Evolutionary conservation across 2,329 filamentous ascomycete genomes (phyloP).

Genomic region (Phyllosticta citriasiana): DNA sequence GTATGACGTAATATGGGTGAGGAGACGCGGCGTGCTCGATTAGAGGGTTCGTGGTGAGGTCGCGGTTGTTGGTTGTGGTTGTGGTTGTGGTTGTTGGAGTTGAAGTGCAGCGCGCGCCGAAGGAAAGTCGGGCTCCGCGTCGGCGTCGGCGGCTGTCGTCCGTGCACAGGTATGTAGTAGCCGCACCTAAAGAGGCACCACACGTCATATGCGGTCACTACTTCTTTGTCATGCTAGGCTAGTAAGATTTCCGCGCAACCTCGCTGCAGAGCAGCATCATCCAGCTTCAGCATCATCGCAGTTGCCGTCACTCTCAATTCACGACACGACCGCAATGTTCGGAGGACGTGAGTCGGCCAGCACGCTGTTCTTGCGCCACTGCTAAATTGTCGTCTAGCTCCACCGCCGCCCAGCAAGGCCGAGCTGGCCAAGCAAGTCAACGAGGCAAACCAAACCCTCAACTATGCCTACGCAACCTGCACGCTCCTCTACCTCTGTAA

Average conservation of each 20-base stretch:
- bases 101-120: not conserved
- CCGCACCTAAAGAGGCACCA: not conserved
- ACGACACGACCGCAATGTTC: constrained; percentile 42
- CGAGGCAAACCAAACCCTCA: constrained; percentile 57
- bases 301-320: not conserved
- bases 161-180: not conserved
- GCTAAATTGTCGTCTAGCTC: constrained; percentile 37
- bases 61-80: not conserved
- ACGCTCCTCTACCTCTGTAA: constrained; percentile 68
- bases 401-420: constrained; percentile 58
- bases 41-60: not conserved
- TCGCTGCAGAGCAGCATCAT: constrained; percentile 4
- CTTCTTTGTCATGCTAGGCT: not conserved
- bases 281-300: constrained; percentile 9
- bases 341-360: constrained; percentile 45
- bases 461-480: constrained; percentile 55
- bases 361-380: too few relatives aligned
- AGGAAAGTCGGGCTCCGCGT: not conserved
- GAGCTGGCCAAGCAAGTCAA: constrained; percentile 61
- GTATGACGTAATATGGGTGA: not conserved
- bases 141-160: not conserved
- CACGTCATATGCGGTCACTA: not conserved
- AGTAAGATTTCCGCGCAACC: constrained; percentile 5
- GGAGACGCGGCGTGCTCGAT: not conserved
- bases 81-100: not conserved